Evolutionary conservation across 139 green algal species (phyloP).

Genomic region (Coelastrella sp.): DNA sequence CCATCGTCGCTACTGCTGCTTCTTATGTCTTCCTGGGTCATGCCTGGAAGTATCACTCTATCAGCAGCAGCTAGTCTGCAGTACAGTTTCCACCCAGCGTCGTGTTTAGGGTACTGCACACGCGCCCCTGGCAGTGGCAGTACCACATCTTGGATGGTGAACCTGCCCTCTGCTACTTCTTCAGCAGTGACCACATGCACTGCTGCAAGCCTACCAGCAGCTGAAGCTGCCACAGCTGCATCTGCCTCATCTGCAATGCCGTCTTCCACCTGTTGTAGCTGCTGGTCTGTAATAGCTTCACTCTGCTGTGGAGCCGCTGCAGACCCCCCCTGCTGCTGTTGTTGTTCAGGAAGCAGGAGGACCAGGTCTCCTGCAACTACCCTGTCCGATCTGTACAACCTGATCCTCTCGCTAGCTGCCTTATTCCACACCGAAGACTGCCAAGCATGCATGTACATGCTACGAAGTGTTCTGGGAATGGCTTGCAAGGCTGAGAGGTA

Average conservation of each 20-base stretch:
- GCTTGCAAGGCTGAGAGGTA: slow-evolving; percentile 33
- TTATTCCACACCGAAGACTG: slow-evolving; percentile 93
- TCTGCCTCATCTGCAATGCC: background rate
- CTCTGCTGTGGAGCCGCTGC: slow-evolving; percentile 26
- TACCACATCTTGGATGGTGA: slow-evolving; percentile 84
- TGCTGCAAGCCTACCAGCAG: slow-evolving; percentile 45
- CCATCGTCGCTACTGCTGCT: background rate
- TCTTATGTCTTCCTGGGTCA: background rate
- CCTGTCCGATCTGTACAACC: slow-evolving; percentile 57
- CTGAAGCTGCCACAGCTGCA: background rate
- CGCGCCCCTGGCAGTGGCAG: slow-evolving; percentile 86
- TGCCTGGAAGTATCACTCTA: slow-evolving; percentile 56
- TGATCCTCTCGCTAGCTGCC: slow-evolving; percentile 72
- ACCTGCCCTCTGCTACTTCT: slow-evolving; percentile 69
- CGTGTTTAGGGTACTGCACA: slow-evolving; percentile 55
- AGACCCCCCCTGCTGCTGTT: background rate
- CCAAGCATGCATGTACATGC: slow-evolving; percentile 96
- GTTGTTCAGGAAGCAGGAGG: slow-evolving; percentile 37
- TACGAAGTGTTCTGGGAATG: slow-evolving; percentile 85
- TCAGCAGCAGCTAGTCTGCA: slow-evolving; percentile 33
- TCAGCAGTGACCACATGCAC: slow-evolving; percentile 82
- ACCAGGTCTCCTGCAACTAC: slow-evolving; percentile 85
- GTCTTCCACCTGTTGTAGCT: background rate
- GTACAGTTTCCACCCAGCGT: slow-evolving; percentile 63
- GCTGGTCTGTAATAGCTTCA: slow-evolving; percentile 31